Evolutionary conservation across 805 yeast genomes (phyloP), one percentile per base, ranked within the genome.

Genomic region (Pichia cabralensis): DNA sequence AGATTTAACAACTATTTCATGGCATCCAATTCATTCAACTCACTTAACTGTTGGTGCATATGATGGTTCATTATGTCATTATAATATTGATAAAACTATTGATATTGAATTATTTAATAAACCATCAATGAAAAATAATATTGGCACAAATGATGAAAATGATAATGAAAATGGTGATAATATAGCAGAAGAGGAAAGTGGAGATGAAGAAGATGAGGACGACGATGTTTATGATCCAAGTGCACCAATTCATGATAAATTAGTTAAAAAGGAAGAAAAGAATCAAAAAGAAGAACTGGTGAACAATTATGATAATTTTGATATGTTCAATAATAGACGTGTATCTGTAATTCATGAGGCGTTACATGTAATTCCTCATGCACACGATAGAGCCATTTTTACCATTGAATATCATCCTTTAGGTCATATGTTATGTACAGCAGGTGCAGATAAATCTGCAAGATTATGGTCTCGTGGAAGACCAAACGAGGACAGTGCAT

Each of bases 401-500:
- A 75, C 94, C 4, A 56, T 92, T 36, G 89, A 88, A 40, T 92
- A 86, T 53, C 96, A 88, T 57, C 97, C 97, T 3, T 63, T 82
- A 47, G 99, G 99, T 4, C 96, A 92, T 58, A 62, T 89, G 33
- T 62, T 92, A 23, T 77, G 94, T 36, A 76, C 96, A 7, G 97
- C 96, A 0, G 89, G 96, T 14, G 85, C 92, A 38, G 99, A 92
- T 56, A 74, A 92, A 52, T 76, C 94, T 5, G 83, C 94, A 17
- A 62, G 96, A 36, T 83, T 94, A 58, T 92, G 99, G 99, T 76
- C 88, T 21, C 67, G 99, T 33, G 80, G 94, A 2, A 68, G 94
- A 52, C 96, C 96, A 2, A 80, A 78, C 46, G 98, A 92, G 60
- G 80, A 84, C 1, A 72, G 71, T 50, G 81, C 83, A 3, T 85